A percentile compares a stretch with the other conserved stretches of the same genome.
Evolutionary conservation across 345 rosid genomes (phyloP).

Genomic region (Triadica sebifera): DNA sequence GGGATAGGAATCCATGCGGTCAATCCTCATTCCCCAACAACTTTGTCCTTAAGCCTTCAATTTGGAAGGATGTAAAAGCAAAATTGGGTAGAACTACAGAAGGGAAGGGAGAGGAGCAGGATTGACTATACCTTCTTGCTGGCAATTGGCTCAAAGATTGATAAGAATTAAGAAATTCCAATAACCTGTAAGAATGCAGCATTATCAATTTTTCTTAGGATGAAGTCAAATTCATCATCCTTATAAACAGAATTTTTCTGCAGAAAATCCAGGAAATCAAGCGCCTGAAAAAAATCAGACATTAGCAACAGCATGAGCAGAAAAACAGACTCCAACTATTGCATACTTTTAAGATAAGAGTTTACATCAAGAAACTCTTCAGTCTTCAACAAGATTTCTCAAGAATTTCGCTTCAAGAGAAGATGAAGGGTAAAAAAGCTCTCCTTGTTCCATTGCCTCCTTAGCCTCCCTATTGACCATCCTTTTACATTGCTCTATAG

Average conservation of each 20-base stretch:
- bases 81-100: background rate
- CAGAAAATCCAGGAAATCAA: conserved; percentile 62
- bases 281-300: conserved; percentile 49
- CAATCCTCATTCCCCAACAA: too few relatives aligned
- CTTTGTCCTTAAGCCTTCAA: too few relatives aligned
- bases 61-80: too few relatives aligned
- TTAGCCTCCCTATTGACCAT: conserved; percentile 71
- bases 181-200: conserved; percentile 84
- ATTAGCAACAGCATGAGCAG: background rate
- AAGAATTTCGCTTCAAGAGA: conserved; percentile 71
- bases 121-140: conserved; percentile 70
- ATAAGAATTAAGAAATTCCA: conserved; percentile 74
- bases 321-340: background rate
- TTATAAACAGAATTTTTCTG: conserved; percentile 24
- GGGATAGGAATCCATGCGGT: too few relatives aligned
- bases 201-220: conserved; percentile 55
- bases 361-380: conserved; percentile 88
- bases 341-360: conserved; percentile 4
- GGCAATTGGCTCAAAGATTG: conserved; percentile 96
- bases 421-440: conserved; percentile 52
- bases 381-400: conserved; percentile 79
- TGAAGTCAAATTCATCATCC: conserved; percentile 36
- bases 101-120: background rate
- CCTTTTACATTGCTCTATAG: conserved; percentile 85
- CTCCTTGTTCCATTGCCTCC: conserved; percentile 61